A percentile compares a stretch with the other conserved stretches of the same genome.
phyloP scores from a whole-genome alignment of 805 yeast species.

The Candida schatavii region DNA sequence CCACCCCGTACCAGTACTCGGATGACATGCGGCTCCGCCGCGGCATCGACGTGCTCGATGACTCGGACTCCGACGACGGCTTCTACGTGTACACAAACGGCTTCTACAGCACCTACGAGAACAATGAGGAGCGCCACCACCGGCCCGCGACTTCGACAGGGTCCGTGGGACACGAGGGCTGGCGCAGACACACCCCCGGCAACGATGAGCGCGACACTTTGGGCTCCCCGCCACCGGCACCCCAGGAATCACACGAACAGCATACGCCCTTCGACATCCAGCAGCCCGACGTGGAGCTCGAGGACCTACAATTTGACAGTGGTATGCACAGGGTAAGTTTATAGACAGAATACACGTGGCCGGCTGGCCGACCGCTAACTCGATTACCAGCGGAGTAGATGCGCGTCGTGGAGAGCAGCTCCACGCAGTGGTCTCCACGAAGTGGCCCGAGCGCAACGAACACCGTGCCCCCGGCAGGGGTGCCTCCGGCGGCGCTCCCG shows the following conservation, averaged over 20 bases:
- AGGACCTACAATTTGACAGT: not conserved
- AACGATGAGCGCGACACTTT: not conserved
- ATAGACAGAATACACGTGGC: too few relatives aligned
- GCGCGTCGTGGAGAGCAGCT: too few relatives aligned
- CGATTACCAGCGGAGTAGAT: too few relatives aligned
- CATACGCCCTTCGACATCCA: not conserved
- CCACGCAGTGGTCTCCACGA: too few relatives aligned
- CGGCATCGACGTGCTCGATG: constrained; percentile 15
- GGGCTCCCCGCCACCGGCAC: not conserved
- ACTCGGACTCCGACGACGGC: constrained; percentile 41
- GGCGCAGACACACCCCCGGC: constrained; percentile 3
- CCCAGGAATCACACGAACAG: not conserved
- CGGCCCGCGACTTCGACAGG: not conserved
- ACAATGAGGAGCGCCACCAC: constrained; percentile 12
- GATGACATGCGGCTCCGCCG: constrained; percentile 33
- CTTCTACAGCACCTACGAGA: constrained; percentile 27
- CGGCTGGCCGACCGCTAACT: too few relatives aligned
- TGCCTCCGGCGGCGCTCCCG: too few relatives aligned
- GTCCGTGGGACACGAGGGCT: not conserved
- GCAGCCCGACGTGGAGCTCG: not conserved
- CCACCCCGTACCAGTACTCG: constrained; percentile 20
- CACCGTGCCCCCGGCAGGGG: too few relatives aligned
- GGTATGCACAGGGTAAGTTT: constrained; percentile 2
- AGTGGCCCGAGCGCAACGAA: too few relatives aligned
- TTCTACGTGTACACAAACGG: constrained; percentile 43